Base-by-base conservation (phyloP, 257 asterid species). In the Rhazya stricta region DNA sequence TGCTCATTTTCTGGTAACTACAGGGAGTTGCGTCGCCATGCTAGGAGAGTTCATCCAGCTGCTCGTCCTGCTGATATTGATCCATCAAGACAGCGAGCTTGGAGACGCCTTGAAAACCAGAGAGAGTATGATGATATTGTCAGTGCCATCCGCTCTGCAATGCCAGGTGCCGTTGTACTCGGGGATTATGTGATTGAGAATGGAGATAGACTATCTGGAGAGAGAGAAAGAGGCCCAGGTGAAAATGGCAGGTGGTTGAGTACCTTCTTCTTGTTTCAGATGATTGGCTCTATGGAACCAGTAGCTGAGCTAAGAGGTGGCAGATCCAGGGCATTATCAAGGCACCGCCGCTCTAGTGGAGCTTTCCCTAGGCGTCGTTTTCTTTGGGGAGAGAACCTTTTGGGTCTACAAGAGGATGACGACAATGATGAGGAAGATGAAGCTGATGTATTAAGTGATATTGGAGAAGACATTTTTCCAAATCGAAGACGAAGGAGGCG, bases 181-280 rank as follows among this genome's bases (percentile, higher is more conserved):
- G 98, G 98, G 41, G 98, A 93, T 82, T 91, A 93, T 77, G 94
- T 88, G 83, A 77, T 91, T 51, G 98, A 93, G 25, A 85, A 84
- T 77, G 95, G 87, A 25, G 91, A 83, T 71, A 75, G 97, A 77
- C 62, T 79, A 65, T 75, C 84, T 11, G 84, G 76, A 12, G 88
- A 82, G 41, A 76, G 86, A 69, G 84, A 76, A 57, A 72, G 88
- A 27, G 84, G 83, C 15, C 46, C 76, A 32, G 87, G 82, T 23
- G 93, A 87, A 60, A 83, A 85, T 42, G 85, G 91, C 8, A 79
- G 93, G 72, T 90, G 85, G 93, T 66, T 89, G 76, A 89, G 91
- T 82, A 91, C 96, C 13, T 78, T 91, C 56, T 84, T 91, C 85
- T 85, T 91, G 88, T 89, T 94, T 82, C 97, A 92, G 79, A 89